A percentile compares a stretch with the other conserved stretches of the same genome.
These are phyloP conservation scores for Aspergillus hiratsukae DNA, from an alignment of 2,329 filamentous ascomycete genomes.

Conservation along the genomic window DNA sequence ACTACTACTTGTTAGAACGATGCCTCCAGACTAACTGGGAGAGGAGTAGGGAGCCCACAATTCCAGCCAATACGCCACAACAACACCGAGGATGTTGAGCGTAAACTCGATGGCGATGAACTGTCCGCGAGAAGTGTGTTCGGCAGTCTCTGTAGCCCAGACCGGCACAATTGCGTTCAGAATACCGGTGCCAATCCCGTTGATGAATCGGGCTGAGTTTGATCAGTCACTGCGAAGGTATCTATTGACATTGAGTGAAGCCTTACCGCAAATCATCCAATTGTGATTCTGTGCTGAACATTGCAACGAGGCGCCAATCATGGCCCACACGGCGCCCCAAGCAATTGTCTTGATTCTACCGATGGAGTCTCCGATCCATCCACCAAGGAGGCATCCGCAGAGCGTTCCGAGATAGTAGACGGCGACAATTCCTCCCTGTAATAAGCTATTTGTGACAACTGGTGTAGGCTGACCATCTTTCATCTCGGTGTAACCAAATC, in stretches of 20 bases:
- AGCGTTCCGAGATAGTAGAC: constrained; percentile 59
- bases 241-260: background rate
- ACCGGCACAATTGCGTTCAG: constrained; percentile 67
- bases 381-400: constrained; percentile 59
- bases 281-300: constrained; percentile 60
- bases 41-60: constrained; percentile 35
- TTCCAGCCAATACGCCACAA: constrained; percentile 58
- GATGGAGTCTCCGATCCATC: constrained; percentile 59
- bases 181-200: constrained; percentile 65
- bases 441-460: constrained; percentile 55
- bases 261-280: constrained; percentile 65
- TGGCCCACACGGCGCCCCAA: constrained; percentile 53
- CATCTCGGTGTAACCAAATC: constrained; percentile 56
- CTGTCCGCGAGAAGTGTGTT: constrained; percentile 63
- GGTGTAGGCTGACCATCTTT: constrained; percentile 43
- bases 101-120: constrained; percentile 71
- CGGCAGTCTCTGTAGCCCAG: constrained; percentile 66
- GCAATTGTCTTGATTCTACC: constrained; percentile 63
- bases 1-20: constrained; percentile 19
- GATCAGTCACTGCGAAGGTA: background rate
- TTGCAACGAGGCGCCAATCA: constrained; percentile 61
- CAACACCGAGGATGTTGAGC: constrained; percentile 67
- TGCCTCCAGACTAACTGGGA: background rate
- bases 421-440: constrained; percentile 60
- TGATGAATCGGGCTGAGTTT: constrained; percentile 51